Conservation (phyloP, 2,329 filamentous ascomycete genomes). For the Alternaria arbusti region DNA sequence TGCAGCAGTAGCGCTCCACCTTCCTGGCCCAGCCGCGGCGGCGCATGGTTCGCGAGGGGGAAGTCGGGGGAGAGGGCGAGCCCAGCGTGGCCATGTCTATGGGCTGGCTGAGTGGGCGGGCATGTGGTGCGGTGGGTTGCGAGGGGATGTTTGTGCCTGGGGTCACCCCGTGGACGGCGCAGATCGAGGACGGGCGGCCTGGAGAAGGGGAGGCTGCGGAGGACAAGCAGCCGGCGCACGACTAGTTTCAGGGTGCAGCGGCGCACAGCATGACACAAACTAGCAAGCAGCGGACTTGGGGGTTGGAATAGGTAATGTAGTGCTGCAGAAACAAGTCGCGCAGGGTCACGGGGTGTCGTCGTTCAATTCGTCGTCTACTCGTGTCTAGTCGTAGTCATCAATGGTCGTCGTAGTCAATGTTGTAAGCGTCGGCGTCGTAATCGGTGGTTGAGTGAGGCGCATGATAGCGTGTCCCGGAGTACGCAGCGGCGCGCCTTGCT, state of each 20-base stretch:
- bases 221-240: slow-evolving; percentile 17
- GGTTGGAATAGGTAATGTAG: neutral
- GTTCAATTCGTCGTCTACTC: neutral
- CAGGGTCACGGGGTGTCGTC: neutral
- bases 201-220: slow-evolving; percentile 12
- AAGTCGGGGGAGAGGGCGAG: slow-evolving; percentile 48
- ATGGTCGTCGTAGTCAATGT: neutral
- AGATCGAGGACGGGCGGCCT: slow-evolving; percentile 5
- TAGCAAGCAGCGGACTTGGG: neutral
- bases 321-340: neutral
- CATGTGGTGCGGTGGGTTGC: slow-evolving; percentile 31
- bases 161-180: slow-evolving; percentile 11
- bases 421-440: neutral
- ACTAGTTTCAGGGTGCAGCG: slow-evolving; percentile 36
- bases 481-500: neutral
- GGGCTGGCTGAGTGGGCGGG: slow-evolving; percentile 23
- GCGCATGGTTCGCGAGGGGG: slow-evolving; percentile 47
- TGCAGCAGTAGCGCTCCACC: slow-evolving; percentile 85
- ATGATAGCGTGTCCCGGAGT: neutral
- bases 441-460: neutral
- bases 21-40: slow-evolving; percentile 65
- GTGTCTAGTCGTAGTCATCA: neutral
- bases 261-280: slow-evolving; percentile 23
- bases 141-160: slow-evolving; percentile 9
- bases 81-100: slow-evolving; percentile 48